Percentiles rank a stretch among this genome's conserved stretches.
These are phyloP conservation scores for Lolium multiflorum DNA, from an alignment of 176 grass and related monocot species.

Conservation along the genomic window DNA sequence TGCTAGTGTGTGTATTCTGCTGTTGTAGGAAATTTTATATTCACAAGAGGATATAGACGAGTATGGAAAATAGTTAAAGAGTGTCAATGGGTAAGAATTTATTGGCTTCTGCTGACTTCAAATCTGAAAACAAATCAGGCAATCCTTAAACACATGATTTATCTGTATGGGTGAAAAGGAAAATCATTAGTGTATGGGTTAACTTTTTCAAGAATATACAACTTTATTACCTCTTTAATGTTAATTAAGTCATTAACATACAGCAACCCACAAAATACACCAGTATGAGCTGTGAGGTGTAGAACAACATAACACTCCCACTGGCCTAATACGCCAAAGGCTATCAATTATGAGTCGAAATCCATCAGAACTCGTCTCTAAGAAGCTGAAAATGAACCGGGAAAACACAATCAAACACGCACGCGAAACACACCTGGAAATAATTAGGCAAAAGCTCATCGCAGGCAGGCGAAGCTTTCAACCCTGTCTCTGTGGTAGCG, in stretches of 20 bases:
- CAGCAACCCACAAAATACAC: conserved; percentile 20
- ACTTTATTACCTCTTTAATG: neutral
- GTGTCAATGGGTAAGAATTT: neutral
- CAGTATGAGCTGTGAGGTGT: conserved; percentile 1
- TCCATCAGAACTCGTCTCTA: neutral
- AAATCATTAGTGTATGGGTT: neutral
- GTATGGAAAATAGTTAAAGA: neutral
- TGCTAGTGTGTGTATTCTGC: neutral
- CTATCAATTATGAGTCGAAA: neutral
- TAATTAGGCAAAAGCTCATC: neutral
- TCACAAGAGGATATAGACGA: too few relatives aligned
- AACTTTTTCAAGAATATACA: neutral
- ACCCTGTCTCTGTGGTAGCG: neutral
- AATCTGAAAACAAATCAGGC: neutral
- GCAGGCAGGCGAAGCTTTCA: neutral
- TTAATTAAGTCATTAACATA: neutral
- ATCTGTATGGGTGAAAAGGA: neutral
- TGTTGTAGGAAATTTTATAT: neutral
- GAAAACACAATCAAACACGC: conserved; percentile 10
- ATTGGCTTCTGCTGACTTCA: neutral
- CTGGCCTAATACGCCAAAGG: neutral
- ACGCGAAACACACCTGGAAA: conserved; percentile 14
- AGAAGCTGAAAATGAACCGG: neutral
- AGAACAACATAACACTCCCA: neutral
- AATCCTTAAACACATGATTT: neutral